A percentile compares a stretch with the other conserved stretches of the same genome.
These are phyloP conservation scores for Irpex lacteus DNA, from an alignment of 1,284 basidiomycete genomes.

Conservation along the genomic window DNA sequence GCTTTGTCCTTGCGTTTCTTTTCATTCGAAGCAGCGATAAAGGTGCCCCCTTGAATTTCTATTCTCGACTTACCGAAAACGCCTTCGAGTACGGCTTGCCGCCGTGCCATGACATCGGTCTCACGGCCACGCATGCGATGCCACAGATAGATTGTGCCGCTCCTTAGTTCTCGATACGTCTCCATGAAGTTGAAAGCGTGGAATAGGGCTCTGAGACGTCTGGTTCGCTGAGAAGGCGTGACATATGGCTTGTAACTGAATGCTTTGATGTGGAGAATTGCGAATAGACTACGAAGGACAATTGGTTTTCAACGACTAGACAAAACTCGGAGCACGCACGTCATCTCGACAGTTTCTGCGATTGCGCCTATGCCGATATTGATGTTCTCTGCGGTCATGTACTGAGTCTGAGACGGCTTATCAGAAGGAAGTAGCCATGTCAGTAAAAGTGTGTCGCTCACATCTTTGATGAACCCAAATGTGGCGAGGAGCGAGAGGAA, in stretches of 20 bases:
- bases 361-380: constrained; percentile 72
- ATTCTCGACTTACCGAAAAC: constrained; percentile 42
- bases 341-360: constrained; percentile 76
- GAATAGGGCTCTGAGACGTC: constrained; percentile 50
- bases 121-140: constrained; percentile 48
- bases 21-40: neutral
- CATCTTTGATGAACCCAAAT: constrained; percentile 65
- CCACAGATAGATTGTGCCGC: constrained; percentile 53
- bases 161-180: constrained; percentile 57
- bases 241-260: constrained; percentile 72
- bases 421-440: neutral
- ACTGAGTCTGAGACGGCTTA: constrained; percentile 43
- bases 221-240: constrained; percentile 37
- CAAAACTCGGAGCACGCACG: constrained; percentile 38
- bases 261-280: constrained; percentile 70
- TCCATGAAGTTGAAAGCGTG: constrained; percentile 70
- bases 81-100: constrained; percentile 45
- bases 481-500: constrained; percentile 59
- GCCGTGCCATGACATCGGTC: constrained; percentile 45
- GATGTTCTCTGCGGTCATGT: constrained; percentile 74
- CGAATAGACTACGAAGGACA: constrained; percentile 47
- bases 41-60: constrained; percentile 15
- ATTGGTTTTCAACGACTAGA: neutral
- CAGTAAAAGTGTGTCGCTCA: constrained; percentile 30
- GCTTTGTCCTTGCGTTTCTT: constrained; percentile 7